phyloP scores from a whole-genome alignment of 1,139 yeast species.

The Pneumocystis wakefieldiae region DNA sequence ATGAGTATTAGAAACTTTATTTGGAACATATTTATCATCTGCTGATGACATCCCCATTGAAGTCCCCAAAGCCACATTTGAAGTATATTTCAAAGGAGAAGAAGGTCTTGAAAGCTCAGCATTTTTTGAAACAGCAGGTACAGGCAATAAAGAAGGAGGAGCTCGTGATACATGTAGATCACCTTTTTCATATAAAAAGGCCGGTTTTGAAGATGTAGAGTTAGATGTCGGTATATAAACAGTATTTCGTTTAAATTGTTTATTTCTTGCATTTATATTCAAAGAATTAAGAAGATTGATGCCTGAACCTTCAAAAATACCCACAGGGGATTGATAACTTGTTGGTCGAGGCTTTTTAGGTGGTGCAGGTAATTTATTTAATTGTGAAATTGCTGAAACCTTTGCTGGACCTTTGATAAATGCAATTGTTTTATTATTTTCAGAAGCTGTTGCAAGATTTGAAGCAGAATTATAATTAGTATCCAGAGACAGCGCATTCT shows the following conservation, averaged over 20 bases:
- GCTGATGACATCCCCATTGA: neutral
- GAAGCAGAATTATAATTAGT: neutral
- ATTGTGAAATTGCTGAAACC: neutral
- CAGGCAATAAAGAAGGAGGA: neutral
- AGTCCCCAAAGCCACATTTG: neutral
- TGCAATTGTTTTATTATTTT: neutral
- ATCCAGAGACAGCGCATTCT: neutral
- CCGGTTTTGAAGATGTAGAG: neutral
- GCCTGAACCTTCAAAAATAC: neutral
- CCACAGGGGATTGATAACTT: constrained; percentile 5
- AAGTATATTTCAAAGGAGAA: neutral
- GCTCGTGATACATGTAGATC: neutral
- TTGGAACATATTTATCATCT: neutral
- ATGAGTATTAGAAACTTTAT: neutral
- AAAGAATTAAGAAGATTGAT: neutral
- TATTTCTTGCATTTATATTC: neutral
- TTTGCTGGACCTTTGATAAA: neutral
- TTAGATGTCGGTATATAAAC: neutral
- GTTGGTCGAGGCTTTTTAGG: constrained; percentile 10
- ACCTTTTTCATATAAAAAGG: neutral
- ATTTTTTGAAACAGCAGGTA: constrained; percentile 1
- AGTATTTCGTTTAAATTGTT: neutral
- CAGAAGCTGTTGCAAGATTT: neutral
- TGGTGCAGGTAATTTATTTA: constrained; percentile 5
- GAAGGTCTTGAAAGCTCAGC: neutral